phyloP scores from a whole-genome alignment of 352 stramenopile genomes.

The Globisporangium cystogenes region DNA sequence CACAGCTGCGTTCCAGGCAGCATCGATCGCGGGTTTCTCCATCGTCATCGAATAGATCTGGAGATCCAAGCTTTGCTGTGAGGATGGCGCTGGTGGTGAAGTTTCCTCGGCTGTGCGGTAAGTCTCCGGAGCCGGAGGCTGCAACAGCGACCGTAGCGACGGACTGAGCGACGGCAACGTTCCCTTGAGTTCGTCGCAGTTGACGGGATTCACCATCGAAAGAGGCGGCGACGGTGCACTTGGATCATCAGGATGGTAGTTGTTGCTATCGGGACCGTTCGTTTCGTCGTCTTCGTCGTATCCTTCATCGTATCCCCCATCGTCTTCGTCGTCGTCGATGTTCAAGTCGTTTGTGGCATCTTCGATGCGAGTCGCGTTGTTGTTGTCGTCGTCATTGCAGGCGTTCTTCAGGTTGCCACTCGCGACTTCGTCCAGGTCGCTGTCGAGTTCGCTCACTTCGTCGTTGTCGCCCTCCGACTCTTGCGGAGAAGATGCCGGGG shows the following conservation, averaged over 20 bases:
- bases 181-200: slow-evolving; percentile 4
- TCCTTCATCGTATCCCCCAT: slow-evolving; percentile 22
- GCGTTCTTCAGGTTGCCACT: neutral
- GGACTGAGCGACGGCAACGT: slow-evolving; percentile 6
- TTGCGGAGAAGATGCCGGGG: neutral
- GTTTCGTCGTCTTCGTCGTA: slow-evolving; percentile 22
- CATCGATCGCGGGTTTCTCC: slow-evolving; percentile 46
- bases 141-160: slow-evolving; percentile 6
- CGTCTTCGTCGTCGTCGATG: slow-evolving; percentile 23
- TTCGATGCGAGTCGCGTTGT: neutral
- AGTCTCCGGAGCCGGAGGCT: neutral
- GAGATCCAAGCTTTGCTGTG: slow-evolving; percentile 5
- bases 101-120: no score
- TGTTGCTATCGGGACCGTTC: slow-evolving; percentile 1
- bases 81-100: neutral
- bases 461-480: slow-evolving; percentile 1
- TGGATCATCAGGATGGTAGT: neutral
- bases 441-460: neutral
- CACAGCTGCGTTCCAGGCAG: slow-evolving; percentile 40
- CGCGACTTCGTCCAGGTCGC: neutral
- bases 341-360: slow-evolving; percentile 10
- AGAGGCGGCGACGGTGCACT: slow-evolving; percentile 5
- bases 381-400: neutral
- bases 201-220: slow-evolving; percentile 2
- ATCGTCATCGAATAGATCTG: slow-evolving; percentile 35